Conservation (phyloP, 345 rosid species). For the Noccaea bulbosa region DNA sequence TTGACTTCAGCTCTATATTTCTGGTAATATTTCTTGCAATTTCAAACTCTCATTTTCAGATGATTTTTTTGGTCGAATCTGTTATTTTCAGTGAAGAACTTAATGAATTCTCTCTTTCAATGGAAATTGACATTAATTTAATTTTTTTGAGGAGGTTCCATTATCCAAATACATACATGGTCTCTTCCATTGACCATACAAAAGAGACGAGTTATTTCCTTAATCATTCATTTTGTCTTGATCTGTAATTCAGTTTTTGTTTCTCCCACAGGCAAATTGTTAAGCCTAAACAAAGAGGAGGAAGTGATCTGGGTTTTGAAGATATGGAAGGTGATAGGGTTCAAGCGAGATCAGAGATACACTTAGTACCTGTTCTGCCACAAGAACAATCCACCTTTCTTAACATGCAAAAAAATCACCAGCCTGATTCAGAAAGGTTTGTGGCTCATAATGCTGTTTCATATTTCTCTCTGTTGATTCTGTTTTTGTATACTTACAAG, state of each 20-base stretch:
- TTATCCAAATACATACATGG: not conserved
- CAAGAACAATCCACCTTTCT: not conserved
- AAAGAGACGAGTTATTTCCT: not conserved
- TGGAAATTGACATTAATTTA: conserved; percentile 1
- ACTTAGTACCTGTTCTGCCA: not conserved
- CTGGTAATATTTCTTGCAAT: conserved; percentile 17
- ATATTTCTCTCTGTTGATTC: not conserved
- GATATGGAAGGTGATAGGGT: conserved; percentile 23
- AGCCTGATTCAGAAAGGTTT: conserved; percentile 27
- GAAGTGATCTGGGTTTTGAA: conserved; percentile 15
- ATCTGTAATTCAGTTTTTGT: conserved; percentile 21
- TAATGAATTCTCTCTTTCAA: not conserved
- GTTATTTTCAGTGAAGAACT: conserved; percentile 20
- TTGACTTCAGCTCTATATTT: conserved; percentile 17
- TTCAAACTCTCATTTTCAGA: conserved; percentile 28
- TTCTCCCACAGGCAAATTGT: conserved; percentile 15
- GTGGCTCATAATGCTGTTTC: not conserved
- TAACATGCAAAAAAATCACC: conserved; percentile 29
- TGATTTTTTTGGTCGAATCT: not conserved
- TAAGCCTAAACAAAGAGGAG: conserved; percentile 15
- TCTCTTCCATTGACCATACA: conserved; percentile 4
- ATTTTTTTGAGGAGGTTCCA: conserved; percentile 23
- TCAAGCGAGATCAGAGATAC: conserved; percentile 12
- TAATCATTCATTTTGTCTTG: not conserved
- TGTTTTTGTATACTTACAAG: not conserved